Conservation (phyloP, 2,329 filamentous ascomycete species). For the Exophiala dermatitidis region DNA sequence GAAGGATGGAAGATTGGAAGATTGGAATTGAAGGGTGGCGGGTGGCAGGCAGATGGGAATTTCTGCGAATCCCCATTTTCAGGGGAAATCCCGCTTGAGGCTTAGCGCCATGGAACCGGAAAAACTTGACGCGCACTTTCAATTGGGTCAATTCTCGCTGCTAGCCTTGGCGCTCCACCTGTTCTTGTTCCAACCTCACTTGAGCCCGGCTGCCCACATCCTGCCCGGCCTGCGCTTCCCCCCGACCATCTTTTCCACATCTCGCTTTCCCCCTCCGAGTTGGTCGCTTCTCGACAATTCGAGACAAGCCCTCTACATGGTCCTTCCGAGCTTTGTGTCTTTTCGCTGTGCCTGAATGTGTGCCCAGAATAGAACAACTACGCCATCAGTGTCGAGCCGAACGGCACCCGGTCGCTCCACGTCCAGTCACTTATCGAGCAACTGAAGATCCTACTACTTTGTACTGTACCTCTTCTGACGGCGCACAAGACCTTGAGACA, state of each 20-base stretch:
- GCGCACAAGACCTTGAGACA: neutral
- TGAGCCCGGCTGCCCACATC: neutral
- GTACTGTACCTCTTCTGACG: no score
- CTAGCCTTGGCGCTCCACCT: constrained; percentile 1
- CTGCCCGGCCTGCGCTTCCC: neutral
- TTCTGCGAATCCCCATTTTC: neutral
- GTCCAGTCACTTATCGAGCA: neutral
- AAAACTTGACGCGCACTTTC: constrained; percentile 3
- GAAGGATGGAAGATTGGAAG: constrained; percentile 4
- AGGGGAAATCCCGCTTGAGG: neutral
- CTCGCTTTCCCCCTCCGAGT: neutral
- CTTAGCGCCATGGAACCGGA: constrained; percentile 2
- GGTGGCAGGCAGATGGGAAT: neutral
- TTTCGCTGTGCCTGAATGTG: neutral
- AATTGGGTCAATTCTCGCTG: constrained; percentile 2
- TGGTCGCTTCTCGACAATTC: neutral
- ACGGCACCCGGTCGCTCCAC: neutral
- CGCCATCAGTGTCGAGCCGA: neutral
- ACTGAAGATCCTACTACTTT: neutral
- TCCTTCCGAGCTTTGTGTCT: no score
- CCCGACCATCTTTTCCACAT: neutral
- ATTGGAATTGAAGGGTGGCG: no score
- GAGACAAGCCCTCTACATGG: no score
- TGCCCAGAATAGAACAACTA: neutral
- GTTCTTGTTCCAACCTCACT: constrained; percentile 19